Evolutionary conservation across 495 filamentous ascomycete genomes (phyloP).

Genomic region (Aspergillus carlsbadensis): DNA sequence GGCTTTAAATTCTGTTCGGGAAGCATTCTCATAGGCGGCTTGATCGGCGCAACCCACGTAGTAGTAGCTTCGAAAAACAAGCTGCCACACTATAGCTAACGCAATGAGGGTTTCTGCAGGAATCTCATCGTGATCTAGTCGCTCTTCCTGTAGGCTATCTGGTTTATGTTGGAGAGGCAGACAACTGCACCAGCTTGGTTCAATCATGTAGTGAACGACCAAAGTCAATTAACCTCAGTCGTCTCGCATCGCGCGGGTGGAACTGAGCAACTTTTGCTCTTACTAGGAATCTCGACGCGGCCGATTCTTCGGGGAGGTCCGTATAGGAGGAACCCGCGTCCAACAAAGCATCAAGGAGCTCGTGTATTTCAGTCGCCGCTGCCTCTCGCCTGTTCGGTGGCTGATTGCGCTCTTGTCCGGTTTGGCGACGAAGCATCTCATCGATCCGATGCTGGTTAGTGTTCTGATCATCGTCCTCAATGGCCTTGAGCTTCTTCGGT

Average conservation of each 20-base stretch:
- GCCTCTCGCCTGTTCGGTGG: constrained; percentile 58
- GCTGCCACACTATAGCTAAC: too few species aligned
- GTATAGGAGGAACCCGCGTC: constrained; percentile 69
- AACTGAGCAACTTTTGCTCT: constrained; percentile 83
- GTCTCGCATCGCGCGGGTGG: constrained; percentile 76
- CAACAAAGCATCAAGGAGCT: constrained; percentile 61
- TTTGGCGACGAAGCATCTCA: constrained; percentile 61
- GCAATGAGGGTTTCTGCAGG: too few species aligned
- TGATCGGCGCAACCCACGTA: too few species aligned
- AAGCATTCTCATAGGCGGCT: too few species aligned
- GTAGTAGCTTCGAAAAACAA: too few species aligned
- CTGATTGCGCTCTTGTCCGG: constrained; percentile 24
- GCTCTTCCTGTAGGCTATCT: not conserved
- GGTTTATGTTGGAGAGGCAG: too few species aligned
- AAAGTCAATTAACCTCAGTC: constrained; percentile 79
- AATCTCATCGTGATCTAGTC: not conserved
- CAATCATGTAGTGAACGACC: constrained; percentile 71
- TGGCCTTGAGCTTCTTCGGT: constrained; percentile 57
- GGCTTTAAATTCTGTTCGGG: too few species aligned
- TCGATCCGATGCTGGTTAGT: constrained; percentile 68
- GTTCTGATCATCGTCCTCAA: constrained; percentile 40
- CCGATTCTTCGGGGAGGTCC: constrained; percentile 69
- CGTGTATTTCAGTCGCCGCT: constrained; percentile 64
- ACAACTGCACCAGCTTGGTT: constrained; percentile 5
- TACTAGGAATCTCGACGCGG: constrained; percentile 78